These are phyloP conservation scores for Parafenestella ontariensis DNA, from an alignment of 2,329 filamentous ascomycete genomes.

Conservation along the genomic window DNA sequence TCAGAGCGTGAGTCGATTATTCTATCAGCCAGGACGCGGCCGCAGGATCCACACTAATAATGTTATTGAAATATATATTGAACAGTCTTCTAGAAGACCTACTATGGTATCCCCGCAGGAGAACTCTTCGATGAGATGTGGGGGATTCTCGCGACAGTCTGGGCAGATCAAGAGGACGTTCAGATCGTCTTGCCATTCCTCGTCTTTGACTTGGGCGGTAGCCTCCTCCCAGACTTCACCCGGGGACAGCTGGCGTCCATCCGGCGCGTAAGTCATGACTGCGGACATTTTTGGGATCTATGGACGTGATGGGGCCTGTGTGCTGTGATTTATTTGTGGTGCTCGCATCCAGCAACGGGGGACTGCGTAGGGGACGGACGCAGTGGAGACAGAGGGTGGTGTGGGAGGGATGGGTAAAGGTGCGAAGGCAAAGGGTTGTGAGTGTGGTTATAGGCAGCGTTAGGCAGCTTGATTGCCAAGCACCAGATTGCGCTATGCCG, in stretches of 20 bases:
- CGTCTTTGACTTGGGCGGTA: conserved; percentile 38
- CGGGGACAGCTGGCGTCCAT: conserved; percentile 51
- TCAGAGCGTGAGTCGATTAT: conserved; percentile 96
- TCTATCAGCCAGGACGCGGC: conserved; percentile 85
- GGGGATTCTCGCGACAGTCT: conserved; percentile 78
- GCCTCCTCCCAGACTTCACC: conserved; percentile 52
- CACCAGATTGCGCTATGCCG: conserved; percentile 21
- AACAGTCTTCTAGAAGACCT: too few relatives aligned
- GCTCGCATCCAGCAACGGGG: conserved; percentile 17
- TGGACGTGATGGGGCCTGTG: neutral
- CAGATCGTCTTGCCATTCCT: conserved; percentile 79
- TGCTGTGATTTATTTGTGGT: too few relatives aligned
- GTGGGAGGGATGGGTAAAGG: conserved; percentile 17
- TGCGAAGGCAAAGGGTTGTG: too few relatives aligned
- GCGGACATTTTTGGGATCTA: neutral
- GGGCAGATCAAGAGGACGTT: conserved; percentile 81
- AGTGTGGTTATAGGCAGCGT: conserved; percentile 8
- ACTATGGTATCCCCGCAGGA: conserved; percentile 90
- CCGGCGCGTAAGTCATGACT: conserved; percentile 43
- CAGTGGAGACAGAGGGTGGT: conserved; percentile 26
- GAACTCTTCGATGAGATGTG: conserved; percentile 91
- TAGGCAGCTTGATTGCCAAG: conserved; percentile 12
- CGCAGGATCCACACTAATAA: conserved; percentile 74
- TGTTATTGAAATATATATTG: too few relatives aligned
- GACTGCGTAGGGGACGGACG: conserved; percentile 16